A percentile compares a stretch with the other conserved stretches of the same genome.
Evolutionary conservation across 1,139 yeast genomes (phyloP).

Genomic region (Hyphopichia wangnamkhiaoensis): DNA sequence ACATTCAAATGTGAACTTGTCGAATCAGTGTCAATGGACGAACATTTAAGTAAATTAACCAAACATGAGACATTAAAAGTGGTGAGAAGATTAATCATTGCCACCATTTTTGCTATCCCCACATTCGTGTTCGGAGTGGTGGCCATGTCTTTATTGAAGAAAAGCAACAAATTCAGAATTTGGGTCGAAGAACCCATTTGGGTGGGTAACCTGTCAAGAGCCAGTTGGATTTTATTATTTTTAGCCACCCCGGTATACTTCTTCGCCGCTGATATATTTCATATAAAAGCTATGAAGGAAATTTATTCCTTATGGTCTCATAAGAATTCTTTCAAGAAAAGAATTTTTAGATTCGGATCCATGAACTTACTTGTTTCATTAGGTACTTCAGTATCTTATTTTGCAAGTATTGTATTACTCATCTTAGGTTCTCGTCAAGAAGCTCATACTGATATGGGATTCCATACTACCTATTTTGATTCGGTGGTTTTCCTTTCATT

Average conservation of each 20-base stretch:
- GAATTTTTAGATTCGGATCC: conserved; percentile 71
- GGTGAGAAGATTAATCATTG: conserved; percentile 46
- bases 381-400: conserved; percentile 73
- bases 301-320: conserved; percentile 56
- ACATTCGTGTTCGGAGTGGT: conserved; percentile 70
- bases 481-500: conserved; percentile 76
- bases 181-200: conserved; percentile 67
- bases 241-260: conserved; percentile 75
- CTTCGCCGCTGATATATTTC: conserved; percentile 74
- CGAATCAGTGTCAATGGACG: conserved; percentile 62
- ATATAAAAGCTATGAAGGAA: conserved; percentile 63
- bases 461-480: conserved; percentile 70
- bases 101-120: conserved; percentile 61
- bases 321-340: conserved; percentile 54
- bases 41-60: conserved; percentile 56
- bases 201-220: conserved; percentile 63
- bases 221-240: conserved; percentile 64
- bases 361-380: conserved; percentile 73
- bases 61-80: conserved; percentile 50
- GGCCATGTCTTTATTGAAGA: conserved; percentile 63
- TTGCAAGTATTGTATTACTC: conserved; percentile 63
- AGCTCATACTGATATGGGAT: conserved; percentile 36
- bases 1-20: conserved; percentile 54
- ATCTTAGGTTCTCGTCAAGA: conserved; percentile 47
- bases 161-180: conserved; percentile 37